Base-by-base conservation (phyloP, 352 stramenopile species). In the Globisporangium middletonii region DNA sequence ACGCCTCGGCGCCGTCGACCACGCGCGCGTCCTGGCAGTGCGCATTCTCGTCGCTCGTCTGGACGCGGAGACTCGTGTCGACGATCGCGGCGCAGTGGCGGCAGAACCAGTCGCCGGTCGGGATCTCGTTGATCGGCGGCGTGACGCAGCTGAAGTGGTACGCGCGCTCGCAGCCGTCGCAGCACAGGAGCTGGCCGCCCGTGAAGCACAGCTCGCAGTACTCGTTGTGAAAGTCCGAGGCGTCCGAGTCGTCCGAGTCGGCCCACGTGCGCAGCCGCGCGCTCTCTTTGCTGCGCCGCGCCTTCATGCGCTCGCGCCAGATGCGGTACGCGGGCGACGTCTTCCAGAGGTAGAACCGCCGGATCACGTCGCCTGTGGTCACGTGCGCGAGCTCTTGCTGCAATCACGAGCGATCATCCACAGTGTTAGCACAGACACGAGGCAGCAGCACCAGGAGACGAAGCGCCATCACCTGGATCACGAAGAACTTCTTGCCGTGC, bases 71-170 rank as follows among this genome's bases (percentile, higher is more conserved):
- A 12, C 33, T 66, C 33, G 63, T 63, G 30, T 56, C 65, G 23
- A 79, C 35, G 15, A 67, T 62, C 8, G 46, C 12, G 4, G 69
- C 62, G 52, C 79, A 89, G 35, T 71, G 44, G 23, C 43, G 26
- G 48, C 80, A 90, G 53, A 76, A 90, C 77, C 77, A 90, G 58
- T 91, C 78, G 57, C 71, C 65, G 46, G 69, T 70, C 16, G 70
- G 73, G 28, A 83, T 43, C 55, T 79, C 73, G 23, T 73, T 68
- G 55, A 88, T 87, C 47, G 77, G 75, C 23, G 79, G 73, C 16
- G 77, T 73, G n/a, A 86, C 76, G 57, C 80, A 90, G 53, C 72
- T 83, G 41, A 87, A 78, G 48, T 90, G 80, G 49, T 83, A 90
- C 30, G 80, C 78, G 53, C 80, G 80, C 44, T 80, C 57, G 59